Percentiles rank a stretch among this genome's conserved stretches.
Evolutionary conservation across 2,329 filamentous ascomycete species (phyloP).

Genomic region (Colletotrichum tanaceti): DNA sequence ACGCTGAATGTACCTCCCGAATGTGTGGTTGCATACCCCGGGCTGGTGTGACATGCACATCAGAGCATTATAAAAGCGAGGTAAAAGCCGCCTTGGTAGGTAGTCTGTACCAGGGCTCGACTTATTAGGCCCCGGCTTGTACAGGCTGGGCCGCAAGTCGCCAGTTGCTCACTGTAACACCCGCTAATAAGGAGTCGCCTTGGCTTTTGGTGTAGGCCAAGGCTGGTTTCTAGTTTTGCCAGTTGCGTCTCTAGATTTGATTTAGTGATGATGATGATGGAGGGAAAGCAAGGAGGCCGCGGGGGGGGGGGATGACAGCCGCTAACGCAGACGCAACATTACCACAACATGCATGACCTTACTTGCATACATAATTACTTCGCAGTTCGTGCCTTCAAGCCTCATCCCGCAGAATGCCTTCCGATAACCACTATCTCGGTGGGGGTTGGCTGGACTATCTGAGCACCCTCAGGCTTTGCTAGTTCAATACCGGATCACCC

Average conservation of each 20-base stretch:
- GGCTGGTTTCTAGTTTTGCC: slow-evolving; percentile 15
- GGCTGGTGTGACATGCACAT: background rate
- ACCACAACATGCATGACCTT: slow-evolving; percentile 29
- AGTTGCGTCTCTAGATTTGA: slow-evolving; percentile 12
- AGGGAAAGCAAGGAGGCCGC: background rate
- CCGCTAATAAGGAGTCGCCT: slow-evolving; percentile 41
- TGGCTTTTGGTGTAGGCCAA: slow-evolving; percentile 23
- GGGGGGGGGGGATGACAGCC: slow-evolving; percentile 14
- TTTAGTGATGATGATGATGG: background rate
- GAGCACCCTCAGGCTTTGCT: background rate
- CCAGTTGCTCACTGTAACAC: slow-evolving; percentile 46
- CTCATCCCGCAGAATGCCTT: background rate
- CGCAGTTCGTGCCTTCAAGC: background rate
- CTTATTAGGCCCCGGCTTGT: slow-evolving; percentile 4
- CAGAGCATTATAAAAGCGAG: background rate
- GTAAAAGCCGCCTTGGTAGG: background rate
- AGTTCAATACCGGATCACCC: background rate
- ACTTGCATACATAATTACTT: background rate
- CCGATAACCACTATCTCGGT: background rate
- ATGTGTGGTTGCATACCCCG: background rate
- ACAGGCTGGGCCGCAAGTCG: slow-evolving; percentile 48
- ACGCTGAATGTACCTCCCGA: background rate
- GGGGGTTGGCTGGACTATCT: background rate
- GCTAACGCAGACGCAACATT: slow-evolving; percentile 19
- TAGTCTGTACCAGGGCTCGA: background rate